A percentile compares a stretch with the other conserved stretches of the same genome.
Evolutionary conservation across 768 basidiomycete genomes (phyloP).

Genomic region (Rhizopogon salebrosus): DNA sequence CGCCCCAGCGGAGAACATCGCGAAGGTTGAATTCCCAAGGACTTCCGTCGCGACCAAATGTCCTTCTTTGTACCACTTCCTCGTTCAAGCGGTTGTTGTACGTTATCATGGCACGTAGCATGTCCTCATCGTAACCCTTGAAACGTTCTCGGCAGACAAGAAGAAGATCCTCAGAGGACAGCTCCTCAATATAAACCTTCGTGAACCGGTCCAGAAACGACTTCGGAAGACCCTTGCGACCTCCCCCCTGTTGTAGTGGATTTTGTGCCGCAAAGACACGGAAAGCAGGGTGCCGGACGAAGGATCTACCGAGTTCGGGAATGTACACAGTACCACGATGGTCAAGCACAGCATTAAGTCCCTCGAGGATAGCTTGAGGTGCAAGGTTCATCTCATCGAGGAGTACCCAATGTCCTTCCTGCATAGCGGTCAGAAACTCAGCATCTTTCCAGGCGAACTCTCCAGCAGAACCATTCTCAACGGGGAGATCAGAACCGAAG

Average conservation of each 20-base stretch:
- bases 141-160: slow-evolving; percentile 74
- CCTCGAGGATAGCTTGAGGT: slow-evolving; percentile 93
- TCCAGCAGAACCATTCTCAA: slow-evolving; percentile 85
- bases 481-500: slow-evolving; percentile 93
- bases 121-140: slow-evolving; percentile 47
- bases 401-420: slow-evolving; percentile 96
- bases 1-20: slow-evolving; percentile 88
- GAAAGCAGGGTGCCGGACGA: slow-evolving; percentile 86
- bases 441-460: slow-evolving; percentile 98
- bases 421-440: slow-evolving; percentile 88
- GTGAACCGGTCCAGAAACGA: slow-evolving; percentile 98
- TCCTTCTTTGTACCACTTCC: slow-evolving; percentile 54
- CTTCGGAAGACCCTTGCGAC: slow-evolving; percentile 94
- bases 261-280: slow-evolving; percentile 98
- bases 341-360: slow-evolving; percentile 92
- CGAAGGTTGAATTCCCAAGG: slow-evolving; percentile 99
- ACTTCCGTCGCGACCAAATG: slow-evolving; percentile 73
- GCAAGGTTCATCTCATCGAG: slow-evolving; percentile 99
- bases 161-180: slow-evolving; percentile 71
- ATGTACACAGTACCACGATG: slow-evolving; percentile 94
- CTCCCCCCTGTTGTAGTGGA: slow-evolving; percentile 92
- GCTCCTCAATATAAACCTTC: slow-evolving; percentile 91
- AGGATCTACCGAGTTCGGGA: slow-evolving; percentile 89
- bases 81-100: slow-evolving; percentile 73
- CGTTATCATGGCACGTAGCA: slow-evolving; percentile 70